Conservation (phyloP, 441 rosid species). For the Mallotus repandus region DNA sequence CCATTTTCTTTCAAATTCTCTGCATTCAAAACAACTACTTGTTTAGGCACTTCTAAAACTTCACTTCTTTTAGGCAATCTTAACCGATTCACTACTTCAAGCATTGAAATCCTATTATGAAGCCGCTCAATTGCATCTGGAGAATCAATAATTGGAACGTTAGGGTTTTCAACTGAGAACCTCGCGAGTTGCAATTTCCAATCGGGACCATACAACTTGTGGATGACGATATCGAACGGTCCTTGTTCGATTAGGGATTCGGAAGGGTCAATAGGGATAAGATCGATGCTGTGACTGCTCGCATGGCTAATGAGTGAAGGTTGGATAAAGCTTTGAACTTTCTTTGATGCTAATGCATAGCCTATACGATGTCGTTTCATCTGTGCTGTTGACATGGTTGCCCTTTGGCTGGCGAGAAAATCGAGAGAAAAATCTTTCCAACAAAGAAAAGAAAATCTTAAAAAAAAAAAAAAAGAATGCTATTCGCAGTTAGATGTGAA, state of each 20-base stretch:
- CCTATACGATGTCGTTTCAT: slow-evolving; percentile 32
- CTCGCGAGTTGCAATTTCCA: slow-evolving; percentile 48
- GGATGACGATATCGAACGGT: slow-evolving; percentile 67
- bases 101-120: slow-evolving; percentile 65
- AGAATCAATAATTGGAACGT: slow-evolving; percentile 49
- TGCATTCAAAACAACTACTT: slow-evolving; percentile 50
- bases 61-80: slow-evolving; percentile 29
- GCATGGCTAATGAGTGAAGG: slow-evolving; percentile 56
- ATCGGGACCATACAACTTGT: slow-evolving; percentile 52
- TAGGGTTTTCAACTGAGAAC: slow-evolving; percentile 40
- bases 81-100: slow-evolving; percentile 53
- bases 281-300: slow-evolving; percentile 44
- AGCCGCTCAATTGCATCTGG: slow-evolving; percentile 50
- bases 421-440: no score
- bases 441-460: no score
- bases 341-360: slow-evolving; percentile 61
- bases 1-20: slow-evolving; percentile 33
- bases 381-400: slow-evolving; percentile 13
- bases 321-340: slow-evolving; percentile 50
- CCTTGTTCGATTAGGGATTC: slow-evolving; percentile 62
- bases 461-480: no score
- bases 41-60: slow-evolving; percentile 47
- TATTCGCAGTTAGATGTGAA: neutral
- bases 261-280: slow-evolving; percentile 11
- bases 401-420: slow-evolving; percentile 13